Conservation (phyloP, 768 basidiomycete species). For the Lactarius vividus region DNA sequence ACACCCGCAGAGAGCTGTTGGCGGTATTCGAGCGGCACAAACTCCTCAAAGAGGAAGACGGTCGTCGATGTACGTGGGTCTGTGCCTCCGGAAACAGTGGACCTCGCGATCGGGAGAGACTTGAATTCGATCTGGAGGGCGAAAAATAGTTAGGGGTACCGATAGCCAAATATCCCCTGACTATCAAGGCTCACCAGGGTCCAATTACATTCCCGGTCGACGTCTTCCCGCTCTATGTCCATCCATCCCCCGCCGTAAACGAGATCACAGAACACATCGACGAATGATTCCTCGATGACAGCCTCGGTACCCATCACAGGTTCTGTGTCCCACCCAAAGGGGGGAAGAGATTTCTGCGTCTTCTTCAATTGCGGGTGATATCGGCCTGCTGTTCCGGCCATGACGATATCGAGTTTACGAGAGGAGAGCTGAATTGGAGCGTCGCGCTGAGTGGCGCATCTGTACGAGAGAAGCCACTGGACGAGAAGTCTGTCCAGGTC, state of each 20-base stretch:
- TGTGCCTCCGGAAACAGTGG: slow-evolving; percentile 32
- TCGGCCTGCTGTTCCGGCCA: slow-evolving; percentile 78
- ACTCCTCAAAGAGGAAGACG: slow-evolving; percentile 88
- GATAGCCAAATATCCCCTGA: background rate
- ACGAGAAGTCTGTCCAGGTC: slow-evolving; percentile 88
- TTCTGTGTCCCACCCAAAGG: slow-evolving; percentile 92
- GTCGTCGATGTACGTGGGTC: slow-evolving; percentile 75
- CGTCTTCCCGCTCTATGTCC: slow-evolving; percentile 71
- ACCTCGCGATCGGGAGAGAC: slow-evolving; percentile 50
- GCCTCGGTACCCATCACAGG: slow-evolving; percentile 76
- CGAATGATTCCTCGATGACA: slow-evolving; percentile 85
- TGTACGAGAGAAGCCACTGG: slow-evolving; percentile 74
- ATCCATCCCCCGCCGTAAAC: slow-evolving; percentile 84
- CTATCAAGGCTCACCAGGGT: slow-evolving; percentile 60
- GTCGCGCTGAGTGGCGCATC: slow-evolving; percentile 77
- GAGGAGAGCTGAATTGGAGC: slow-evolving; percentile 68
- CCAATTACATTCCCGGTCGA: slow-evolving; percentile 90
- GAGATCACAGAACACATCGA: slow-evolving; percentile 83
- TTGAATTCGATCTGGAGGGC: slow-evolving; percentile 77
- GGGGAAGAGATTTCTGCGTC: slow-evolving; percentile 71
- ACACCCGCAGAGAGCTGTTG: slow-evolving; percentile 63
- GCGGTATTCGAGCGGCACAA: slow-evolving; percentile 85
- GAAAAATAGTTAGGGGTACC: background rate
- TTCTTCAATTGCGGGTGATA: slow-evolving; percentile 76
- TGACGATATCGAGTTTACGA: slow-evolving; percentile 55